Conservation (phyloP, 441 rosid species). For the Gossypium schwendimanii region DNA sequence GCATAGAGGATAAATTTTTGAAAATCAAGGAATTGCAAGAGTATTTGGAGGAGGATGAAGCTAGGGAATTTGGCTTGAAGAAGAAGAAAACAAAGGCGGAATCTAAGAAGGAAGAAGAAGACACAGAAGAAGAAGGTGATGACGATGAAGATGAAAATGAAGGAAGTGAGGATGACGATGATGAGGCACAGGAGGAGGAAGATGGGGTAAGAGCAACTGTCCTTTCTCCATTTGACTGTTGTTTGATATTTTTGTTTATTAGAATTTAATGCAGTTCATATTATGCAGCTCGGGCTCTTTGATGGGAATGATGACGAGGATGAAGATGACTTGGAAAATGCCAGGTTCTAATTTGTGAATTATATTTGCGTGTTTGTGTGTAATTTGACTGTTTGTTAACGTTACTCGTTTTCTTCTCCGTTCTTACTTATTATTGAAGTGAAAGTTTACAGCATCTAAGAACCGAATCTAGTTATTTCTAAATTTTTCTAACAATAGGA, state of each 20-base stretch:
- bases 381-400: background rate
- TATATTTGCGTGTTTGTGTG: background rate
- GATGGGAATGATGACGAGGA: constrained; percentile 28
- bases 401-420: background rate
- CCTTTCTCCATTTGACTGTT: background rate
- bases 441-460: background rate
- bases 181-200: constrained; percentile 34
- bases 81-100: constrained; percentile 22
- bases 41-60: constrained; percentile 67
- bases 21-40: constrained; percentile 70
- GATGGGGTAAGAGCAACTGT: constrained; percentile 26
- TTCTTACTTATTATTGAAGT: background rate
- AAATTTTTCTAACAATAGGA: background rate
- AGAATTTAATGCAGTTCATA: background rate
- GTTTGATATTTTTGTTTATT: background rate
- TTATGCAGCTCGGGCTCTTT: constrained; percentile 53
- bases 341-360: constrained; percentile 17
- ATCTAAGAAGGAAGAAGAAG: constrained; percentile 25
- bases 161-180: constrained; percentile 25
- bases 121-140: constrained; percentile 20
- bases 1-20: constrained; percentile 76
- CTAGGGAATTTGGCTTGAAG: constrained; percentile 58
- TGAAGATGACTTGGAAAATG: constrained; percentile 39
- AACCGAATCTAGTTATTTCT: background rate
- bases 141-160: constrained; percentile 20